phyloP scores from a whole-genome alignment of 192 early-diverging fungal genomes.

The Borealophlyctis nickersoniae region DNA sequence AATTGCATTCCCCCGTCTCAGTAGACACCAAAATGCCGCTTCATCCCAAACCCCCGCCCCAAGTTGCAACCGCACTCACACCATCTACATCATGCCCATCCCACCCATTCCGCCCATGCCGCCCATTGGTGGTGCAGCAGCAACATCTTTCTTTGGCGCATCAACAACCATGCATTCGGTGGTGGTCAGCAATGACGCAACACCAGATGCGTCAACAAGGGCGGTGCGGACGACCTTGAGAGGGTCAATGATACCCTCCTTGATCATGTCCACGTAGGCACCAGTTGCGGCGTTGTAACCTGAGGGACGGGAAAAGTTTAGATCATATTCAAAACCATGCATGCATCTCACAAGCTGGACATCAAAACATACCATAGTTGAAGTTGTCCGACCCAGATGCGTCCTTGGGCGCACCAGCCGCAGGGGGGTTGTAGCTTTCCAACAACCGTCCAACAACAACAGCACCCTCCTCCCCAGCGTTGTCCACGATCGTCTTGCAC shows the following conservation, averaged over 20 bases:
- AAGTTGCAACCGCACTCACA: conserved; percentile 31
- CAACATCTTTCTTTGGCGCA: conserved; percentile 73
- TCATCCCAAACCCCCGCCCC: no score
- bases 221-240: conserved; percentile 99
- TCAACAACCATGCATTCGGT: conserved; percentile 99
- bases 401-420: conserved; percentile 30
- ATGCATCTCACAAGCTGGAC: background rate
- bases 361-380: conserved; percentile 66
- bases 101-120: conserved; percentile 69
- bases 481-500: conserved; percentile 91
- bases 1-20: no score
- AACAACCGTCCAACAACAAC: conserved; percentile 96
- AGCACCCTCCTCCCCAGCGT: conserved; percentile 95
- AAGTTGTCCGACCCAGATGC: conserved; percentile 50
- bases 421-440: conserved; percentile 59
- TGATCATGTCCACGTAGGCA: conserved; percentile 95
- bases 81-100: conserved; percentile 76
- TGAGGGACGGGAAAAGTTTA: conserved; percentile 6
- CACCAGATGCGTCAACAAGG: conserved; percentile 93
- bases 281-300: conserved; percentile 89
- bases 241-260: conserved; percentile 96
- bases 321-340: background rate
- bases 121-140: conserved; percentile 53
- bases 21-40: no score
- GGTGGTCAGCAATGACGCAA: conserved; percentile 95